Conservation (phyloP, 768 basidiomycete genomes). For the Chlorophyllum brunneum region DNA sequence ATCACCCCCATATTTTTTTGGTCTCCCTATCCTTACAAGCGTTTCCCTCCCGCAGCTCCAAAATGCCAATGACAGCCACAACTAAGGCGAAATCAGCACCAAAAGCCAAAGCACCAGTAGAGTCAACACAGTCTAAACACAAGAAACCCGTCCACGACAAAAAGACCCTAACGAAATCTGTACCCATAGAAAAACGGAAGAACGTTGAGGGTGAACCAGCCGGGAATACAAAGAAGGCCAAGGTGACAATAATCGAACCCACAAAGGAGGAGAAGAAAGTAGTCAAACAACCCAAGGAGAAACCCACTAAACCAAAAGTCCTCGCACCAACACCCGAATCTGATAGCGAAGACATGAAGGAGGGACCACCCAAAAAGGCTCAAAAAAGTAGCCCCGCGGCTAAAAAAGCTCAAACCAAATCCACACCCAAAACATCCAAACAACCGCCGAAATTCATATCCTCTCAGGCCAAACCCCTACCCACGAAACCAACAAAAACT, state of each 20-base stretch:
- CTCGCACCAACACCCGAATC: slow-evolving; percentile 7
- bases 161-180: slow-evolving; percentile 9
- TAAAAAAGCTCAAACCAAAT: slow-evolving; percentile 25
- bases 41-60: not conserved
- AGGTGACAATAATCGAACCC: slow-evolving; percentile 13
- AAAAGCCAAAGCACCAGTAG: slow-evolving; percentile 17
- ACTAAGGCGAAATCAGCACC: slow-evolving; percentile 15
- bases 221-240: slow-evolving; percentile 12
- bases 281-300: slow-evolving; percentile 11
- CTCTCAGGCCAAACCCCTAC: slow-evolving; percentile 7
- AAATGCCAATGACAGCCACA: slow-evolving; percentile 15
- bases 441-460: slow-evolving; percentile 13
- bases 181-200: slow-evolving; percentile 28
- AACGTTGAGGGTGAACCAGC: slow-evolving; percentile 18
- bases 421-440: slow-evolving; percentile 17
- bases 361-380: slow-evolving; percentile 18
- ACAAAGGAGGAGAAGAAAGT: slow-evolving; percentile 13
- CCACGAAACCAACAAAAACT: slow-evolving; percentile 8
- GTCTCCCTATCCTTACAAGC: slow-evolving; percentile 6
- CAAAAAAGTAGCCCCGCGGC: no score
- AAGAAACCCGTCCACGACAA: slow-evolving; percentile 19
- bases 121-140: slow-evolving; percentile 7
- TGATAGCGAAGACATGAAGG: not conserved
- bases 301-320: slow-evolving; percentile 3
- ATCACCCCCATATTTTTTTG: slow-evolving; percentile 1